phyloP scores from a whole-genome alignment of 345 rosid species.

The Rhodamnia rubescens region DNA sequence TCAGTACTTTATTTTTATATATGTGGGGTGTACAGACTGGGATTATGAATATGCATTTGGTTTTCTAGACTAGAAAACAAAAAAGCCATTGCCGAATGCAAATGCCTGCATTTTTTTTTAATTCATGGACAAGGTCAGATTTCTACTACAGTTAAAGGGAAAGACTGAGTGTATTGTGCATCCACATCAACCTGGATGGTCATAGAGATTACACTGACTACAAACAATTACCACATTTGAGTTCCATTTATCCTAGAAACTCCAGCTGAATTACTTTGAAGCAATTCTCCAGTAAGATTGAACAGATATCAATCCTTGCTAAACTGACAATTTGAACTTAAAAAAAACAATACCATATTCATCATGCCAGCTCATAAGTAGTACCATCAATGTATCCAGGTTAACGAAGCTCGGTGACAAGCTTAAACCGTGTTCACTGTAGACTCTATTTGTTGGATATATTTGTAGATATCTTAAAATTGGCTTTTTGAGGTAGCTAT shows the following conservation, averaged over 20 bases:
- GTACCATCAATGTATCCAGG: neutral
- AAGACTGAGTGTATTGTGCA: neutral
- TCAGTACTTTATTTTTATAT: neutral
- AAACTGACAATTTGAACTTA: neutral
- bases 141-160: neutral
- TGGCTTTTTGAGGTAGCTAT: neutral
- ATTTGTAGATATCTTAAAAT: neutral
- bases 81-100: neutral
- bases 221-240: neutral
- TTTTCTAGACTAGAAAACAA: neutral
- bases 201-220: neutral
- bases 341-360: no score
- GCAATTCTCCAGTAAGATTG: neutral
- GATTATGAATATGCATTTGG: neutral
- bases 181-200: neutral
- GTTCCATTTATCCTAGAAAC: neutral
- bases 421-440: neutral
- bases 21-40: neutral
- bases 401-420: neutral
- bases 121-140: neutral
- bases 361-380: neutral
- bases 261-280: neutral
- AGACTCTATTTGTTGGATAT: neutral
- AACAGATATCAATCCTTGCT: neutral
- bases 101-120: neutral